phyloP scores from a whole-genome alignment of 2,329 filamentous ascomycete species.

The Thermothelomyces thermophilus region DNA sequence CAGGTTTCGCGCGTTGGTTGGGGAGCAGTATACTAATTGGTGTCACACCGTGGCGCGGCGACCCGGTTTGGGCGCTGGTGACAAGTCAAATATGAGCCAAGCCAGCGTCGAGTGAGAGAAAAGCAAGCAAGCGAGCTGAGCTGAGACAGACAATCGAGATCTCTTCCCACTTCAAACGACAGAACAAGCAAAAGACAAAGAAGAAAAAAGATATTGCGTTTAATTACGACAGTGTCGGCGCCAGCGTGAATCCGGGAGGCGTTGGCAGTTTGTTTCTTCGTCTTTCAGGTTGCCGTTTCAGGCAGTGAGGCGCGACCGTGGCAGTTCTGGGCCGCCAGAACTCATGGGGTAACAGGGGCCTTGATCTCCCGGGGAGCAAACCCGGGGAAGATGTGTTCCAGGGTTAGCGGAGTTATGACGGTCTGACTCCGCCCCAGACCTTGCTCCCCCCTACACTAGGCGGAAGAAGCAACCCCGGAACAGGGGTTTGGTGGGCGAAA shows the following conservation, averaged over 20 bases:
- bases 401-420: conserved; percentile 3
- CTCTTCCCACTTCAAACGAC: background rate
- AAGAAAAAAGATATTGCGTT: too few relatives aligned
- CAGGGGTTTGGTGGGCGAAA: background rate
- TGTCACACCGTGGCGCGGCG: background rate
- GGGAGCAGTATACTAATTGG: background rate
- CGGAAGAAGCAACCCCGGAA: conserved; percentile 14
- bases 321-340: conserved; percentile 3
- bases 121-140: conserved; percentile 9
- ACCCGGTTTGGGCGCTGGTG: conserved; percentile 12
- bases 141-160: background rate
- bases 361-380: conserved; percentile 2
- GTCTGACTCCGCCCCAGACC: background rate
- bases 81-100: conserved; percentile 10
- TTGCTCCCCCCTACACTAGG: conserved; percentile 9
- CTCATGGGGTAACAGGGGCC: background rate
- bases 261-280: background rate
- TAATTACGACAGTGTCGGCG: background rate
- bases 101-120: background rate
- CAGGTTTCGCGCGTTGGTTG: too few relatives aligned
- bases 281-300: background rate
- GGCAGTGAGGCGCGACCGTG: conserved; percentile 9
- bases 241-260: background rate
- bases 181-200: conserved; percentile 9
- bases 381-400: conserved; percentile 1